Evolutionary conservation across 768 basidiomycete species (phyloP).

Genomic region (Mycena latifolia): DNA sequence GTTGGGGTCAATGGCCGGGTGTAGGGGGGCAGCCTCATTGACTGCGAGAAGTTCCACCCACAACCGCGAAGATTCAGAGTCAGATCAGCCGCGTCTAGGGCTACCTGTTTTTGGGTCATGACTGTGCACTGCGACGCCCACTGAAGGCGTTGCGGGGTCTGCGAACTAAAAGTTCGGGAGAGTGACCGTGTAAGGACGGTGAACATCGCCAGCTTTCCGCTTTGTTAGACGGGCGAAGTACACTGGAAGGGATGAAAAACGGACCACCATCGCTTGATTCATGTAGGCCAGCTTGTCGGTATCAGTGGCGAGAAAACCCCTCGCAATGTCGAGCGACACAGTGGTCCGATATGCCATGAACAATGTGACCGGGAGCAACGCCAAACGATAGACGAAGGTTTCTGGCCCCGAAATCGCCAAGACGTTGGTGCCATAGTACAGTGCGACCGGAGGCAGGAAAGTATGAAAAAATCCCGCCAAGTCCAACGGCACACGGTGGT

Average conservation of each 20-base stretch:
- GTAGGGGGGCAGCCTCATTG: conserved; percentile 54
- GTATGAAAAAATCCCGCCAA: conserved; percentile 1
- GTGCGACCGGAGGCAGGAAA: conserved; percentile 21
- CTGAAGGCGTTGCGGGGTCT: conserved; percentile 29
- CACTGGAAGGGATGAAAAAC: conserved; percentile 34
- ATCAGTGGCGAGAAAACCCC: conserved; percentile 35
- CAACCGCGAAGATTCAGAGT: conserved; percentile 64
- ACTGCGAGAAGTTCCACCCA: conserved; percentile 70
- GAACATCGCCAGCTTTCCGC: conserved; percentile 50
- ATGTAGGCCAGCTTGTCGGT: conserved; percentile 52
- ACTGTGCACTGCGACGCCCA: not conserved
- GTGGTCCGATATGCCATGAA: conserved; percentile 57
- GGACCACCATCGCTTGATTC: conserved; percentile 61
- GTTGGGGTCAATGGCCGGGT: conserved; percentile 54
- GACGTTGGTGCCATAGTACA: conserved; percentile 64
- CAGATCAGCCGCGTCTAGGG: conserved; percentile 63
- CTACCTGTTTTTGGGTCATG: conserved; percentile 28
- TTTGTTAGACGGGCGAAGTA: not conserved
- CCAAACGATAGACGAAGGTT: conserved; percentile 57
- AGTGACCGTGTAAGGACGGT: conserved; percentile 16
- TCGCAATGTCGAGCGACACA: conserved; percentile 58
- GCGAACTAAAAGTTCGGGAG: conserved; percentile 26
- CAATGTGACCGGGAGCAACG: conserved; percentile 62
- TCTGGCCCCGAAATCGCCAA: conserved; percentile 60
- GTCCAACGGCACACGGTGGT: not conserved